These are phyloP conservation scores for Chaetomium sp. DNA, from an alignment of 2,329 filamentous ascomycete genomes.

Conservation along the genomic window DNA sequence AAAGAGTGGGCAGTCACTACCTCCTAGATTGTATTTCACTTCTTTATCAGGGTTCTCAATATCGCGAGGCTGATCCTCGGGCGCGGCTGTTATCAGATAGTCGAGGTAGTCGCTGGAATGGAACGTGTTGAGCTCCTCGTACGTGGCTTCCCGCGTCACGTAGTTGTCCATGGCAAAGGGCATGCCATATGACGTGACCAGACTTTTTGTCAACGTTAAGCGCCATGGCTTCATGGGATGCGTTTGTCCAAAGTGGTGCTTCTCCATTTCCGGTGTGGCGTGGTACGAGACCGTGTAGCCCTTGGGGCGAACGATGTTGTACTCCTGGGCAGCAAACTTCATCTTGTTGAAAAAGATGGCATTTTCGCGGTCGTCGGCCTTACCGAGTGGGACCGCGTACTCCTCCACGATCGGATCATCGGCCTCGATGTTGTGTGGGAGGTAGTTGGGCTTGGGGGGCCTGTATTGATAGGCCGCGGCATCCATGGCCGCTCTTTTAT, in stretches of 20 bases:
- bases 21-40: constrained; percentile 74
- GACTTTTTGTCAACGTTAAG: constrained; percentile 86
- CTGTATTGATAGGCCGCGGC: constrained; percentile 46
- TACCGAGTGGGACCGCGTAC: constrained; percentile 44
- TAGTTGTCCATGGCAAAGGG: constrained; percentile 96
- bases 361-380: constrained; percentile 48
- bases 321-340: constrained; percentile 49
- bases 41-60: constrained; percentile 58
- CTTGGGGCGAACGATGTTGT: constrained; percentile 71
- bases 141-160: constrained; percentile 73
- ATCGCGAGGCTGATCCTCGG: constrained; percentile 57
- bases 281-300: constrained; percentile 94
- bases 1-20: constrained; percentile 93
- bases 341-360: constrained; percentile 52
- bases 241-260: constrained; percentile 91
- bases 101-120: constrained; percentile 87
- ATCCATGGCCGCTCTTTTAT: constrained; percentile 28
- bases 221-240: constrained; percentile 99
- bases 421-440: constrained; percentile 47
- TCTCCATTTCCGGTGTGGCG: constrained; percentile 89
- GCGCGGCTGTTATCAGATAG: constrained; percentile 69
- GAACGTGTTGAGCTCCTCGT: constrained; percentile 80
- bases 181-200: constrained; percentile 92
- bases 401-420: constrained; percentile 48
- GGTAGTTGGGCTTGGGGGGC: constrained; percentile 53